Evolutionary conservation across 139 green algal species (phyloP).

Genomic region (Asterochloris erici): DNA sequence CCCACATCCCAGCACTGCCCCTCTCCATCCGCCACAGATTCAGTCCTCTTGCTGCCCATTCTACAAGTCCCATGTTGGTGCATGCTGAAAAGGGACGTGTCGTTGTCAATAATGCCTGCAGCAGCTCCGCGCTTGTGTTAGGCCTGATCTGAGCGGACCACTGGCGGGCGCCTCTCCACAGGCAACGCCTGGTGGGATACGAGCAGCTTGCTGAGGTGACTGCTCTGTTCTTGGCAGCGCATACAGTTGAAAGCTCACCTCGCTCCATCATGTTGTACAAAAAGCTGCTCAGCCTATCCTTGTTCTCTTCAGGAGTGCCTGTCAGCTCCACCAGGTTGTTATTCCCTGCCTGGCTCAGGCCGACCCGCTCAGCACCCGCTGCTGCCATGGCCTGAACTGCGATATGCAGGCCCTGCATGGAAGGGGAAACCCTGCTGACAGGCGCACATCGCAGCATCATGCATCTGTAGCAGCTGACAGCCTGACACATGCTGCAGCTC

Average conservation of each 20-base stretch:
- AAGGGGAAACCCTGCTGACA: neutral
- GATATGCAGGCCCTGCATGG: conserved; percentile 5
- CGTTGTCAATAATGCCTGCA: no score
- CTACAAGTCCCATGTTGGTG: conserved; percentile 71
- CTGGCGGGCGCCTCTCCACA: no score
- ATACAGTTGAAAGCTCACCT: neutral
- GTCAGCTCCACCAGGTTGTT: conserved; percentile 5
- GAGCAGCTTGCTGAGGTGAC: no score
- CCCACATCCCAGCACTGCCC: conserved; percentile 65
- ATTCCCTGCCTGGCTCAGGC: conserved; percentile 6
- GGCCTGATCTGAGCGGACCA: no score
- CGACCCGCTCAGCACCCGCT: conserved; percentile 43
- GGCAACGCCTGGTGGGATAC: no score
- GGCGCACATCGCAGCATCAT: neutral
- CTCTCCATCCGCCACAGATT: conserved; percentile 42
- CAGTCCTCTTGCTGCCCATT: conserved; percentile 43
- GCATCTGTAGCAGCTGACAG: neutral
- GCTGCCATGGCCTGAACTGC: conserved; percentile 38
- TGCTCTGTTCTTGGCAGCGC: neutral
- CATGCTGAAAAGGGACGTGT: conserved; percentile 27
- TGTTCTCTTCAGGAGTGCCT: neutral
- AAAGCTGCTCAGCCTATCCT: neutral
- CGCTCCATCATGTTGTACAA: neutral
- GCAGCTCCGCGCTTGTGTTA: no score
- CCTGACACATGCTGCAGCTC: neutral